Base-by-base conservation (phyloP, 2,329 filamentous ascomycete species). In the Microsporum ferrugineum region DNA sequence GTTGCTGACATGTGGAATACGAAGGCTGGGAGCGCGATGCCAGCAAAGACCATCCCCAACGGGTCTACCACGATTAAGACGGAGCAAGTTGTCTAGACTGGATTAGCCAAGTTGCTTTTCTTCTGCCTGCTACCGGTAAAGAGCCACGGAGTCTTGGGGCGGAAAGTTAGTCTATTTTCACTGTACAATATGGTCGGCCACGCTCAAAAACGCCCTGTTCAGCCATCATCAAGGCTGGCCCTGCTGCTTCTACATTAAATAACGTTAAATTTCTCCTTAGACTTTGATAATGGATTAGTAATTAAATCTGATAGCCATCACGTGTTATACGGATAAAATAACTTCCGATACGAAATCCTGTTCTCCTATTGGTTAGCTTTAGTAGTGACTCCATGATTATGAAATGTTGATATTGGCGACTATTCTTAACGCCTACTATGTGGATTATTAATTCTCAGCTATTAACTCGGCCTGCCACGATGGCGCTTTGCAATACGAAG, bases 1-100 rank as follows among this genome's bases (percentile, higher is more conserved):
- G 89, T 91, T 12, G 88, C 88, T 55, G 88, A 88, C 53, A 79
- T 94, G 63, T 80, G 79, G 78, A 62, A 60, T 53, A 60, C 62
- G 8, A 63, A 61, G 36, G 59, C 61, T 10, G 57, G 39, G 1
- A 59, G 43, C n/a, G 7, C 39, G 2, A 45, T 34, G 33, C 43
- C 39, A 45, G 38, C 14, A 12, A 57, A 41, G 34, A 5, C 3
- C 10, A 57, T 57, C 36, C 36, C 27, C 5, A 57, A 41, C 7
- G 55, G 55, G 5, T 17, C 34, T 6, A 41, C 10, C 3, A 41
- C n/a, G 7, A 41, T 41, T 3, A 57, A 55, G 23, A 17, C 14
- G 2, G 49, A 55, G 31, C 49, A 55, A 12, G 49, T 55, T 36
- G 31, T 55, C n/a, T 55, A 55, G 49, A 0, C 12, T 6, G 12